These are phyloP conservation scores for Tolypocladium album DNA, from an alignment of 2,329 filamentous ascomycete species.

Conservation along the genomic window DNA sequence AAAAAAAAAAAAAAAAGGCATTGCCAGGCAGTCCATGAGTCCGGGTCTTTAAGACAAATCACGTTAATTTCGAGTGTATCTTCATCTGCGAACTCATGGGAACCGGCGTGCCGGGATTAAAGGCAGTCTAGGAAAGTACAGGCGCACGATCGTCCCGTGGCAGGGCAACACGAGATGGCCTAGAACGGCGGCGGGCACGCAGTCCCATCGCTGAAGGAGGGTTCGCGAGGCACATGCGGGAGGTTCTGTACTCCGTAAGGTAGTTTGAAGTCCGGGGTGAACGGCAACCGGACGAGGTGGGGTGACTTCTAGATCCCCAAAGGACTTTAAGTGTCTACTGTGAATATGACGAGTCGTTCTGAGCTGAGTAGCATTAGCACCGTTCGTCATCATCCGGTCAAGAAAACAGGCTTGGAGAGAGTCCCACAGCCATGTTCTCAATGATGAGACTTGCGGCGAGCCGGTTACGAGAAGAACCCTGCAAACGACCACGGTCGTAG, in stretches of 20 bases:
- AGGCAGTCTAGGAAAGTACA: neutral
- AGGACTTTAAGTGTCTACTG: neutral
- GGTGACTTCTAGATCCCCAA: neutral
- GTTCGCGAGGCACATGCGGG: neutral
- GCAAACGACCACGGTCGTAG: neutral
- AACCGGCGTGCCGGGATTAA: neutral
- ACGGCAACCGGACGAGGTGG: neutral
- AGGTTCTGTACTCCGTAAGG: no score
- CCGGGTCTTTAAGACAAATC: no score
- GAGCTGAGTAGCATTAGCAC: neutral
- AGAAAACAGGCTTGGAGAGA: neutral
- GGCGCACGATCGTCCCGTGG: neutral
- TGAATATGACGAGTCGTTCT: neutral
- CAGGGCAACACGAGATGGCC: neutral
- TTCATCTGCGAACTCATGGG: neutral
- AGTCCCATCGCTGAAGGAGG: neutral
- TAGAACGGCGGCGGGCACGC: neutral
- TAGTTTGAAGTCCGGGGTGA: no score
- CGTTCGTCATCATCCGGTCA: neutral
- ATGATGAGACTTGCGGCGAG: neutral
- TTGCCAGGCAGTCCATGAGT: neutral
- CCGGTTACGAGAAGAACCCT: neutral
- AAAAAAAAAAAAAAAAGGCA: neutral
- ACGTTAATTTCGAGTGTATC: neutral
- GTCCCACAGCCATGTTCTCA: neutral